phyloP scores from a whole-genome alignment of 1,284 basidiomycete genomes.

The Ustanciosporium gigantosporum region DNA sequence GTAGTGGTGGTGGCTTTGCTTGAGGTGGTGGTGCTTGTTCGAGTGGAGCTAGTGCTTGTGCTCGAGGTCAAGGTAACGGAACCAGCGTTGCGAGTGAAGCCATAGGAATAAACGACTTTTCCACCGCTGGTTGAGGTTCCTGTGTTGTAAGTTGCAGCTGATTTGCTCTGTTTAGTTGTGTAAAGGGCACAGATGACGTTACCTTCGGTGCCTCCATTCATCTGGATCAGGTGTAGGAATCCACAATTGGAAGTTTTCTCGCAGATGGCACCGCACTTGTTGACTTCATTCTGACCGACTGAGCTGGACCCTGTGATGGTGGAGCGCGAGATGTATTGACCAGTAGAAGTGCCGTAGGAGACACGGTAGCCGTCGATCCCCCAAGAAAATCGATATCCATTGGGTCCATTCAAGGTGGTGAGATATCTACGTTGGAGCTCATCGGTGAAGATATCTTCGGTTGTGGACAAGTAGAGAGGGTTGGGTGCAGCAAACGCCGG shows the following conservation, averaged over 20 bases:
- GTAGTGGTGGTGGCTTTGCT: not conserved
- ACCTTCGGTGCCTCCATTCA: conserved; percentile 9
- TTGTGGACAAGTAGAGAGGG: too few relatives aligned
- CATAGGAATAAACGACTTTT: conserved; percentile 13
- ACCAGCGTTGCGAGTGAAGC: conserved; percentile 4
- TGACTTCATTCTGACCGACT: conserved; percentile 7
- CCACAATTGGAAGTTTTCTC: not conserved
- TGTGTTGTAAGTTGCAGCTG: not conserved
- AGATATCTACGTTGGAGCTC: too few relatives aligned
- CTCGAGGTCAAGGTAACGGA: not conserved
- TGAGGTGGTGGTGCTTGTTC: not conserved
- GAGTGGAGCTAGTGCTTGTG: not conserved
- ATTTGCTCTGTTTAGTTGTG: conserved; percentile 8
- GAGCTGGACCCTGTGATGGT: conserved; percentile 5
- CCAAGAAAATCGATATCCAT: conserved; percentile 14
- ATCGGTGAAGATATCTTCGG: too few relatives aligned
- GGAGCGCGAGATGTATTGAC: conserved; percentile 10
- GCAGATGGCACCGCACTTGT: conserved; percentile 7
- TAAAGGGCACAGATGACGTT: conserved; percentile 23
- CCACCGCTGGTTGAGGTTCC: conserved; percentile 7
- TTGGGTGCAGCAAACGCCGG: too few relatives aligned
- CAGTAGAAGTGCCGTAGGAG: conserved; percentile 9
- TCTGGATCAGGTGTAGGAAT: conserved; percentile 19
- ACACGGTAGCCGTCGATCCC: conserved; percentile 7
- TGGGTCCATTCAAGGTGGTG: too few relatives aligned